phyloP scores from a whole-genome alignment of 2,329 filamentous ascomycete genomes.

The Epichloe coenophiala region DNA sequence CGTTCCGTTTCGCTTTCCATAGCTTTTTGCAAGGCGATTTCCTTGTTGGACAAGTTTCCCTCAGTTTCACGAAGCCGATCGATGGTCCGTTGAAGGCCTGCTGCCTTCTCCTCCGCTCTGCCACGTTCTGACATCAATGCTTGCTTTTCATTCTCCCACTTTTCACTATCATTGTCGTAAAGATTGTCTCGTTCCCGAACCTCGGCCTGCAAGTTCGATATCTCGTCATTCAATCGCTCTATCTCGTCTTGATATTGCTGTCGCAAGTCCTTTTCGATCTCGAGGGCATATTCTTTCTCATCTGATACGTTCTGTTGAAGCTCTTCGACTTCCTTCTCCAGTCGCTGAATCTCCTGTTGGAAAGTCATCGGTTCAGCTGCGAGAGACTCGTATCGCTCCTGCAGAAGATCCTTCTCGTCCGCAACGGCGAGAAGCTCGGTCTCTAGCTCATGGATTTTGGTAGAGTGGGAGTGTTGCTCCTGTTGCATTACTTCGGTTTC shows the following conservation, averaged over 20 bases:
- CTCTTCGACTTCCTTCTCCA: constrained; percentile 33
- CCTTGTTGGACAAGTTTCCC: constrained; percentile 53
- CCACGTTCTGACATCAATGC: constrained; percentile 52
- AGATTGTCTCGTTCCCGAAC: constrained; percentile 57
- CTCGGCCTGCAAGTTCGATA: constrained; percentile 48
- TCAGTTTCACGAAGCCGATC: constrained; percentile 56
- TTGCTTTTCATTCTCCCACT: constrained; percentile 53
- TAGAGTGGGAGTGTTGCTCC: constrained; percentile 23
- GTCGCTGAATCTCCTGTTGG: constrained; percentile 45
- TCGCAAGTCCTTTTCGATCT: constrained; percentile 46
- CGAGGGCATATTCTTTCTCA: constrained; percentile 43
- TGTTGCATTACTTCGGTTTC: constrained; percentile 18
- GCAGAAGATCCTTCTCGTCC: constrained; percentile 57
- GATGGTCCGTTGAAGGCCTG: constrained; percentile 55
- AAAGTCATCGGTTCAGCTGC: constrained; percentile 52
- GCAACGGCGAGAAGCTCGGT: constrained; percentile 44
- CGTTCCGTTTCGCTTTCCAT: constrained; percentile 59
- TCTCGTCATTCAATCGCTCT: constrained; percentile 41
- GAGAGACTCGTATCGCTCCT: constrained; percentile 54
- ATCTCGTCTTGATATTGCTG: constrained; percentile 31
- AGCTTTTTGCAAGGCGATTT: constrained; percentile 52
- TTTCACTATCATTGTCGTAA: constrained; percentile 57
- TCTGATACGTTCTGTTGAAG: constrained; percentile 34
- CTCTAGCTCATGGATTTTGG: constrained; percentile 41
- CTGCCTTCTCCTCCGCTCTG: constrained; percentile 52